Base-by-base conservation (phyloP, 2,329 filamentous ascomycete genomes). In the Aspergillus japonicus region DNA sequence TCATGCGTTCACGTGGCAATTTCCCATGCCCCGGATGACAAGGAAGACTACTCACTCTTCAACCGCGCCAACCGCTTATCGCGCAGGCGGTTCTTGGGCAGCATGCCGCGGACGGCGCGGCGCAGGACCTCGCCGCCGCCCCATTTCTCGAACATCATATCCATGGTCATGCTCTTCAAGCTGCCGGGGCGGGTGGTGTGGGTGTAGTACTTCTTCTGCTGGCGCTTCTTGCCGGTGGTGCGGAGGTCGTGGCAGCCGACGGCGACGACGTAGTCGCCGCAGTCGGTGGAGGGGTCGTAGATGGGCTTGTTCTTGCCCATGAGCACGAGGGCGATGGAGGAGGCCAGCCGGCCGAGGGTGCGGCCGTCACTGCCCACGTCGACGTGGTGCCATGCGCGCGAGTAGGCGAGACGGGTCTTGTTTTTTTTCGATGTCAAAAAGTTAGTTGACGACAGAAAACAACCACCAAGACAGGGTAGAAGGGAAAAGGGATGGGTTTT, bases 281-380 rank as follows among this genome's bases (percentile, higher is more conserved):
- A 98, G 83, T 99, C 95, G 62, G 93, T 97, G 23, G 92, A 96
- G 1, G 95, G 95, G 79, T 98, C 91, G 81, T 88, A 99, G 77
- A 95, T 96, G 23, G 95, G 95, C 81, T 99, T 99, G 85, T 99
- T 90, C 83, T 99, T 99, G 80, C 95, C 95, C 93, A 98, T 97
- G 55, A 97, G 87, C 62, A 91, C 83, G 56, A 89, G 82, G 63
- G 93, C 94, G 76, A 97, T 96, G 64, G 89, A 87, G 56, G 89
- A 92, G 62, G 94, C 94, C 54, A 97, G 84, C 47, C 94, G 92
- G 68, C 94, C 94, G 47, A 97, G 89, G n/a, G 92, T 88, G 14
- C 92, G 92, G 19, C 87, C 83, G 21, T 87, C 76, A 78, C 88
- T 67, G 82, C 83, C 71, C 80, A 91, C 78, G 83, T 95, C 76